A percentile compares a stretch with the other conserved stretches of the same genome.
These are phyloP conservation scores for Umbelopsis sp. DNA, from an alignment of 192 early-diverging fungal species.

Conservation along the genomic window DNA sequence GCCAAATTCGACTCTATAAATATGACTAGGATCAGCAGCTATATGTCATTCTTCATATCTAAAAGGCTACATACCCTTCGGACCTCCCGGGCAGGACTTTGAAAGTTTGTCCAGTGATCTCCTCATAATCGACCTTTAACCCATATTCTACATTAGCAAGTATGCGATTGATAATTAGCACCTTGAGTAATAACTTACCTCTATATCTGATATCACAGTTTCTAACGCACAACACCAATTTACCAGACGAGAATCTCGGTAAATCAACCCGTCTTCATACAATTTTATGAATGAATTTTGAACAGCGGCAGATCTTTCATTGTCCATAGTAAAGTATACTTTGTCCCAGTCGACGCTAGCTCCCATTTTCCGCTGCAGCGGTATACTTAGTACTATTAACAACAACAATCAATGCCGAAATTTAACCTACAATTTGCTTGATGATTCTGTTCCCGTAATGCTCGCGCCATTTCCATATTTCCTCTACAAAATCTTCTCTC, in stretches of 20 bases:
- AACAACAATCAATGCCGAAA: neutral
- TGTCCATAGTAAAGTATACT: constrained; percentile 91
- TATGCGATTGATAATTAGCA: neutral
- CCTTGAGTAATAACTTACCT: constrained; percentile 48
- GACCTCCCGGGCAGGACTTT: constrained; percentile 78
- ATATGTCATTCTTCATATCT: neutral
- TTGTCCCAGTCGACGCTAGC: constrained; percentile 89
- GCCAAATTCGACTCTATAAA: constrained; percentile 90
- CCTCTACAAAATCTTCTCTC: constrained; percentile 77
- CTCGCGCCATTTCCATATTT: constrained; percentile 89
- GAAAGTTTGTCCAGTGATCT: constrained; percentile 71
- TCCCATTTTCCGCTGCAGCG: constrained; percentile 63
- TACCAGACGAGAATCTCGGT: constrained; percentile 89
- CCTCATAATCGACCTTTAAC: constrained; percentile 76
- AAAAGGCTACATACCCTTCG: constrained; percentile 49
- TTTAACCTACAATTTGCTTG: constrained; percentile 62
- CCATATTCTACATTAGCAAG: neutral
- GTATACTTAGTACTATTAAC: neutral
- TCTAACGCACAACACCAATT: constrained; percentile 96
- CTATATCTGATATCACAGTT: constrained; percentile 96
- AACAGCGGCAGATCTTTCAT: constrained; percentile 72
- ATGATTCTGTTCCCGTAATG: constrained; percentile 80
- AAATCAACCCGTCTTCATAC: constrained; percentile 87
- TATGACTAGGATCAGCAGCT: constrained; percentile 1
- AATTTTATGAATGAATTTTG: constrained; percentile 87